Percentiles rank a stretch among this genome's conserved stretches.
phyloP scores from a whole-genome alignment of 306 rosid species.

The Dryas alaskensis region DNA sequence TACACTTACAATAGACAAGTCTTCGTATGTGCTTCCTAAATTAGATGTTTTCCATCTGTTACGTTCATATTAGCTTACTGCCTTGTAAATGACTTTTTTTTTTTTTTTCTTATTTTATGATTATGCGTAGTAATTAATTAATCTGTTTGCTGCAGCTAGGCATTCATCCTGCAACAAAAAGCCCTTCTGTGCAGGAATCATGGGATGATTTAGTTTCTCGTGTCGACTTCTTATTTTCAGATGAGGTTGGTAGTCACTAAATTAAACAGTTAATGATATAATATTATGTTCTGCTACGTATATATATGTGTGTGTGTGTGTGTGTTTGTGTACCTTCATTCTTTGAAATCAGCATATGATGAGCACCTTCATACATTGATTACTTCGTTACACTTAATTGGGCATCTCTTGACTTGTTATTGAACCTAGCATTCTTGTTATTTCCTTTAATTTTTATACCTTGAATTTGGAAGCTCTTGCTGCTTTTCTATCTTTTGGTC shows the following conservation, averaged over 20 bases:
- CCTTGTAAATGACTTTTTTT: neutral
- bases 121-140: conserved; percentile 9
- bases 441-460: neutral
- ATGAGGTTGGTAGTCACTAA: conserved; percentile 53
- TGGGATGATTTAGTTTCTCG: conserved; percentile 53
- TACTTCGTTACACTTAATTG: conserved; percentile 1
- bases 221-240: conserved; percentile 56
- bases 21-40: too few relatives aligned
- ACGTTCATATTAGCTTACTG: neutral
- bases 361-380: neutral
- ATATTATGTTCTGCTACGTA: conserved; percentile 6
- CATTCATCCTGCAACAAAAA: conserved; percentile 35
- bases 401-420: neutral
- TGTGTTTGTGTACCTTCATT: neutral
- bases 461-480: neutral
- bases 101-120: conserved; percentile 2
- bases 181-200: conserved; percentile 59
- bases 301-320: too few relatives aligned
- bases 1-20: too few relatives aligned
- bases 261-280: neutral
- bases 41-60: too few relatives aligned
- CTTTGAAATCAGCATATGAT: neutral
- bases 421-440: neutral
- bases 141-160: conserved; percentile 60
- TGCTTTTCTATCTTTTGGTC: neutral